Evolutionary conservation across 1,139 yeast species (phyloP), one percentile per base, ranked within the genome.

Genomic region (Chernovozyma aurita): DNA sequence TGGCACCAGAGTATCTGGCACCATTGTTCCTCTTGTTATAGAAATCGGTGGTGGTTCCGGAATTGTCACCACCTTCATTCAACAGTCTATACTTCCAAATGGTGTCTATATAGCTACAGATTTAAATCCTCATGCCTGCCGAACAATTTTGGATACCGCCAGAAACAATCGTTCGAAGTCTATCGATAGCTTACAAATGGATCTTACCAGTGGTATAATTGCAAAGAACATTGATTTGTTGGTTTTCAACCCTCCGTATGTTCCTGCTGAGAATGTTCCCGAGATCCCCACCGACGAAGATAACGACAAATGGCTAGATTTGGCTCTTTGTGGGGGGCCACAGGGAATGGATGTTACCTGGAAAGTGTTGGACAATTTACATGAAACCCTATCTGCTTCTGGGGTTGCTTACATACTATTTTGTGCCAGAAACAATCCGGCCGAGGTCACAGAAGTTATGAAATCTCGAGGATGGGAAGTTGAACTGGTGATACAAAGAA

Each of bases 21-120:
- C n/a, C n/a, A 26, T 9, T 8, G 18, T 14, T 16, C 84, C 95
- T 0, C 33, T 86, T 1, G 80, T 85, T 1, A 70, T 83, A n/a
- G 98, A 92, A 51, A 70, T 92, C 8, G 98, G 98, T 0, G 74
- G 90, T 3, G 98, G 98, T 0, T 79, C 96, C 1, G 98, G 97
- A 0, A 72, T 92, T 4, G 85, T 90, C 1, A 73, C 94, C 0
- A 72, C 95, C 0, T 92, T 92, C 53, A 48, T 87, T 11, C 75
- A 75, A 44, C 63, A 70, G 35, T 53, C 75, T 44, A 65, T 85
- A 4, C 44, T 78, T 3, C 77, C 70, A 1, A 40, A 59, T 6
- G 76, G 80, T 0, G 43, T 81, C 1, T 76, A 67, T 43, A 42
- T 87, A 7, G 78, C 94, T 1, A 76, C 94, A 0, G 98, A 92